These are phyloP conservation scores for Asterophora lycoperdoides DNA, from an alignment of 768 basidiomycete genomes.

Conservation along the genomic window DNA sequence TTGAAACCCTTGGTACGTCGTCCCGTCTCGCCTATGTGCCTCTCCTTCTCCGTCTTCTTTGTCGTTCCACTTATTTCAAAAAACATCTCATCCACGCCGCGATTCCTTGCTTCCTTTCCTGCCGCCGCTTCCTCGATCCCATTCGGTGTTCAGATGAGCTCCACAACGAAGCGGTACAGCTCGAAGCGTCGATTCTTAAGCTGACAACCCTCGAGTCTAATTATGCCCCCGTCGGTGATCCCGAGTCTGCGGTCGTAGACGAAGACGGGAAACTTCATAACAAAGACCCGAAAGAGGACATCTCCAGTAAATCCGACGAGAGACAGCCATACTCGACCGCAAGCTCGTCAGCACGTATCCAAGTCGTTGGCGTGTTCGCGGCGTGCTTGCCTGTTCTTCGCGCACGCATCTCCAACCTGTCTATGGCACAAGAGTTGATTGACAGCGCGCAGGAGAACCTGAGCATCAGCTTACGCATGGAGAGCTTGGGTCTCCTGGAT, in stretches of 20 bases:
- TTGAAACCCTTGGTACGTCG: conserved; percentile 37
- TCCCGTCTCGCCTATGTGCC: background rate
- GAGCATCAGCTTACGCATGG: conserved; percentile 43
- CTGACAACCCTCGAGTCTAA: conserved; percentile 13
- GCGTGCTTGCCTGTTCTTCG: conserved; percentile 46
- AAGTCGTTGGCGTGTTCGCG: conserved; percentile 38
- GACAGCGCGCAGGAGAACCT: conserved; percentile 48
- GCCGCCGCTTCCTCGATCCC: conserved; percentile 12
- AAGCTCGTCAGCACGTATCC: conserved; percentile 29
- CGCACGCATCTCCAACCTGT: conserved; percentile 42
- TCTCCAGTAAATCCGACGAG: background rate
- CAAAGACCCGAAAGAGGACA: background rate
- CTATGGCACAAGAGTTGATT: conserved; percentile 45
- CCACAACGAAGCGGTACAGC: conserved; percentile 18
- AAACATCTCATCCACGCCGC: background rate
- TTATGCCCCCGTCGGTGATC: background rate
- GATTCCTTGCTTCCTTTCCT: conserved; percentile 10
- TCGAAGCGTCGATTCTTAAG: conserved; percentile 24
- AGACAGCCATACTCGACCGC: background rate
- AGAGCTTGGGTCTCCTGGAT: conserved; percentile 37
- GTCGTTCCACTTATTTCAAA: conserved; percentile 2
- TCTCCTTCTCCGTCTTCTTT: background rate
- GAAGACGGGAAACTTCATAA: background rate
- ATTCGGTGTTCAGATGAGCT: conserved; percentile 17
- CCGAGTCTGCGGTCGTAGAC: background rate